These are phyloP conservation scores for Puccinia polysora DNA, from an alignment of 1,284 basidiomycete species.

Conservation along the genomic window DNA sequence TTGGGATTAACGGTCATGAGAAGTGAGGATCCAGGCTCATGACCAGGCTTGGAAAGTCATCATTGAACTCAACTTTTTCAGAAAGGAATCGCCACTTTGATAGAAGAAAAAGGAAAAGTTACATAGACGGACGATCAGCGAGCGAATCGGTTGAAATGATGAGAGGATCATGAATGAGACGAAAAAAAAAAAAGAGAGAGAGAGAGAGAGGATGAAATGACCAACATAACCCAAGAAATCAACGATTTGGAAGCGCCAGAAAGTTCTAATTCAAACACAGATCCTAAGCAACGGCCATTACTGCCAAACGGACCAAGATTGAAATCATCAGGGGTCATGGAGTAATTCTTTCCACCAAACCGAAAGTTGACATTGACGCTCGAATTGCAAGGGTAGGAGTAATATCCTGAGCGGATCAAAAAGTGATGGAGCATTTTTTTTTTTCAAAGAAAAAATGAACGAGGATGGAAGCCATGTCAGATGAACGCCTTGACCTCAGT, in stretches of 20 bases:
- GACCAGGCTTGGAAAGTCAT: too few relatives aligned
- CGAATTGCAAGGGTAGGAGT: slow-evolving; percentile 67
- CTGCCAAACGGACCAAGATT: slow-evolving; percentile 59
- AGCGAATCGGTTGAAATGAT: neutral
- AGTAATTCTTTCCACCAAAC: slow-evolving; percentile 71
- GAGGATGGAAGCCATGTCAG: neutral
- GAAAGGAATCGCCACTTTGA: slow-evolving; percentile 92
- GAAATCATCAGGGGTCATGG: slow-evolving; percentile 74
- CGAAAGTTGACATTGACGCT: slow-evolving; percentile 64
- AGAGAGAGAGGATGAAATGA: slow-evolving; percentile 19
- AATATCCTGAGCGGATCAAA: slow-evolving; percentile 39
- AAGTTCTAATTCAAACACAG: slow-evolving; percentile 69
- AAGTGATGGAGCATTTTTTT: slow-evolving; percentile 12
- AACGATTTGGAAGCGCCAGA: slow-evolving; percentile 56
- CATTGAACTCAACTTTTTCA: slow-evolving; percentile 84
- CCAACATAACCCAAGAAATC: slow-evolving; percentile 58
- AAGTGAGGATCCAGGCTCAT: too few relatives aligned
- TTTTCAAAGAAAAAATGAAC: neutral
- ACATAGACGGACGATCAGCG: slow-evolving; percentile 22
- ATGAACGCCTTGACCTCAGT: neutral
- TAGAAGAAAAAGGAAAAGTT: slow-evolving; percentile 58
- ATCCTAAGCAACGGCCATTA: slow-evolving; percentile 65
- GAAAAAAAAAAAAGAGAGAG: neutral
- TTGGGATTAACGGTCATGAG: too few relatives aligned
- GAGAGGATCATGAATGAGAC: slow-evolving; percentile 43